Evolutionary conservation across 2,329 filamentous ascomycete species (phyloP).

Genomic region (Paracamarosporium sp.): DNA sequence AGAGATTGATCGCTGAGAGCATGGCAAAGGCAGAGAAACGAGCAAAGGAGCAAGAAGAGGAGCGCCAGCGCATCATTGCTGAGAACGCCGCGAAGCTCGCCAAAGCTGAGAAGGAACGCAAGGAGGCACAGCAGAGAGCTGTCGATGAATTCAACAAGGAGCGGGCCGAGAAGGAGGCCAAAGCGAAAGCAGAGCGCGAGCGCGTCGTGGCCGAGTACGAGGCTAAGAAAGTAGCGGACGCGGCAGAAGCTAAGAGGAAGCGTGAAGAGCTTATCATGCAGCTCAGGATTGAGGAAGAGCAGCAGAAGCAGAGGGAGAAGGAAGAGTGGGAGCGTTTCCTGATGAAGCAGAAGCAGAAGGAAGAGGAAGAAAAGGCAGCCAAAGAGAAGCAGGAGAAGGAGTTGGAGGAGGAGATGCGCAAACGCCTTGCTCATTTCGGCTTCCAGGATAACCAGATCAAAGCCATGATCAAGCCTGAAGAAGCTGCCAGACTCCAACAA

Average conservation of each 20-base stretch:
- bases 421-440: constrained; percentile 52
- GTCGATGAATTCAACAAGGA: constrained; percentile 44
- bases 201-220: constrained; percentile 46
- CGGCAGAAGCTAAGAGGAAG: constrained; percentile 44
- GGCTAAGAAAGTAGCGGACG: constrained; percentile 44
- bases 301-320: constrained; percentile 50
- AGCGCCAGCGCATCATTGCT: constrained; percentile 35
- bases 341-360: constrained; percentile 48
- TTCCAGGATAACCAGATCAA: constrained; percentile 58
- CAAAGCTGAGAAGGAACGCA: constrained; percentile 31
- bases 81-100: constrained; percentile 37
- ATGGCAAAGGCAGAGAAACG: constrained; percentile 36
- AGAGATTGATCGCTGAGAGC: constrained; percentile 41
- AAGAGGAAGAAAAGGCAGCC: constrained; percentile 50
- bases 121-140: constrained; percentile 38
- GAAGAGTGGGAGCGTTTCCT: constrained; percentile 51
- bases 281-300: constrained; percentile 49
- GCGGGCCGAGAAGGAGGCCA: constrained; percentile 39
- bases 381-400: constrained; percentile 49
- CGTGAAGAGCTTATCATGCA: constrained; percentile 48
- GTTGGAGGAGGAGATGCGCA: constrained; percentile 55
- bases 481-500: constrained; percentile 46
- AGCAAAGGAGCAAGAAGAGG: constrained; percentile 33
- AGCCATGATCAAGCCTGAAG: constrained; percentile 55
- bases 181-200: constrained; percentile 37